Base-by-base conservation (phyloP, 225 moss, liverwort and hornwort genomes). In the Marchantia polymorpha region DNA sequence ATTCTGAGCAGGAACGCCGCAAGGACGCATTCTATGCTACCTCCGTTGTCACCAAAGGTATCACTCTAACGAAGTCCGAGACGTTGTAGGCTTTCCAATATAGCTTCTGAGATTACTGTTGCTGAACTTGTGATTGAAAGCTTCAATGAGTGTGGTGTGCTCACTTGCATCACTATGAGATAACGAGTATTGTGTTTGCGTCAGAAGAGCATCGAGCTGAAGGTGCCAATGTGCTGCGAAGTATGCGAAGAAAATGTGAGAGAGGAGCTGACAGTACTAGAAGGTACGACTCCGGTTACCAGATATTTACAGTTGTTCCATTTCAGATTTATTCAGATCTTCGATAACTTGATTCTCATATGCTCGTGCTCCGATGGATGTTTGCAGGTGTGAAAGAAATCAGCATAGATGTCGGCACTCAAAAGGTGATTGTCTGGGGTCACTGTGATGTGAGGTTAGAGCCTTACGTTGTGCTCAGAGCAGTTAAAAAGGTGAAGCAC, bases 161-260 rank as follows among this genome's bases (percentile, higher is more conserved):
- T 22, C 1, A 22, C 61, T n/a, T 61, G n/a, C 61, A 61, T 23
- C 22, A 22, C n/a, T 0, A 51, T 19, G 17, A 49, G 6, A 60
- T 23, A 61, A 22, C 9, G n/a, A 5, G 22, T 11, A 12, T 71
- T n/a, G 17, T 9, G 12, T 70, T 23, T 71, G 50, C 23, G 22
- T 10, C 17, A 25, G 46, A 59, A 76, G 76, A 61, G 76, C 1
- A 63, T 83, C 8, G 74, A 83, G 59, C 79, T 83, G 31, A 83
- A 64, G 48, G 83, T 83, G 25, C 83, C 83, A 4, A 53, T 83
- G 65, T 83, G 83, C n/a, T 83, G 83, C 30, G 83, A 83, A 54
- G 74, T 23, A 14, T 83, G 83, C 15, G 83, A 83, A 74, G 79
- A 83, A 19, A 83, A 67, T 23, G 83, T 83, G 66, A 79, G 83